Evolutionary conservation across 2,329 filamentous ascomycete species (phyloP).

Genomic region (Colletotrichum limetticola): DNA sequence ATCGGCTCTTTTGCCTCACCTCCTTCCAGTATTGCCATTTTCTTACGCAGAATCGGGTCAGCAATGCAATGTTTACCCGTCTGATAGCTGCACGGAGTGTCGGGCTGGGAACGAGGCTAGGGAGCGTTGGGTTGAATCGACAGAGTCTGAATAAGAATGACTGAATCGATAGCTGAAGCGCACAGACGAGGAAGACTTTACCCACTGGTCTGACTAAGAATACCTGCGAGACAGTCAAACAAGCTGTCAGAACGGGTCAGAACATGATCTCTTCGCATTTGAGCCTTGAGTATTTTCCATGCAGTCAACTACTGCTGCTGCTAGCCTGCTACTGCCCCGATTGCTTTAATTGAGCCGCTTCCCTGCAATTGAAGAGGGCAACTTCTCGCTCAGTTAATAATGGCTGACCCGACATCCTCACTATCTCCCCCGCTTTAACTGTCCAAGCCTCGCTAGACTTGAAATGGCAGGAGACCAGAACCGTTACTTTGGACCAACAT

Average conservation of each 20-base stretch:
- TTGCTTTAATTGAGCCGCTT: background rate
- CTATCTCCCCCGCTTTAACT: slow-evolving; percentile 30
- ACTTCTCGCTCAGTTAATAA: background rate
- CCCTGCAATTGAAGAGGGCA: background rate
- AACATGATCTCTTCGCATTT: background rate
- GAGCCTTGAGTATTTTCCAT: too few relatives aligned
- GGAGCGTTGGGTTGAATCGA: background rate
- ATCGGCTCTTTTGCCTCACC: background rate
- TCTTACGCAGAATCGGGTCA: background rate
- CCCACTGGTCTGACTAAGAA: background rate
- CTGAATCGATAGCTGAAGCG: background rate
- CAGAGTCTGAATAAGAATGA: background rate
- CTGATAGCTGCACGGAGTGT: too few relatives aligned
- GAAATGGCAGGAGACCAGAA: slow-evolving; percentile 25
- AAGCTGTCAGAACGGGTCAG: background rate
- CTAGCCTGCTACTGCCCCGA: too few relatives aligned
- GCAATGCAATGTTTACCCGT: background rate
- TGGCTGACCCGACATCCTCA: background rate
- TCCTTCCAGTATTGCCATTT: background rate
- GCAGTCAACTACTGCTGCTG: too few relatives aligned
- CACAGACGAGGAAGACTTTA: background rate
- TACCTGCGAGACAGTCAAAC: background rate
- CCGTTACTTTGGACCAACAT: slow-evolving; percentile 7
- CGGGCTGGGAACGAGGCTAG: background rate
- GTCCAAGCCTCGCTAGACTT: background rate